Evolutionary conservation across 345 rosid genomes (phyloP).

Genomic region (Aurinia saxatilis): DNA sequence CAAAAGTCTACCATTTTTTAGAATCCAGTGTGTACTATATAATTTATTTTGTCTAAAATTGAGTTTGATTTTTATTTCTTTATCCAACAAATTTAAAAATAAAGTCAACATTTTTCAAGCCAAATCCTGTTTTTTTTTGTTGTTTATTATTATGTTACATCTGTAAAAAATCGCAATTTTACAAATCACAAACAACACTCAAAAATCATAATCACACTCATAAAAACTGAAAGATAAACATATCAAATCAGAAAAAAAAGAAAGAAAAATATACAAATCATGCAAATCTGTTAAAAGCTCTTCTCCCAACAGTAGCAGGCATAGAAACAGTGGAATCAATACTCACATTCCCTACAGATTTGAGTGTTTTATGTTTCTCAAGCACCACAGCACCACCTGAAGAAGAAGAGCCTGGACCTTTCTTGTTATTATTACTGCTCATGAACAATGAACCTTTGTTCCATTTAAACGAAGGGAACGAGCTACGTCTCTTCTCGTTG

Average conservation of each 20-base stretch:
- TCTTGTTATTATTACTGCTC: constrained; percentile 35
- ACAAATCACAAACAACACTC: constrained; percentile 19
- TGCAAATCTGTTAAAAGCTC: constrained; percentile 91
- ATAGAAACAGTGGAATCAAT: constrained; percentile 77
- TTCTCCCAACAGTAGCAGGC: constrained; percentile 74
- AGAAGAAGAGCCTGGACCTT: constrained; percentile 21
- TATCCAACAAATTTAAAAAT: no score
- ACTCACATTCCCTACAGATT: constrained; percentile 58
- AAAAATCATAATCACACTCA: constrained; percentile 13
- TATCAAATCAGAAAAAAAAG: background rate
- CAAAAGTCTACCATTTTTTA: no score
- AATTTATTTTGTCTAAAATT: background rate
- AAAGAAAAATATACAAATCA: constrained; percentile 30
- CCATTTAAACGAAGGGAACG: constrained; percentile 83
- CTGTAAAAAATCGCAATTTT: constrained; percentile 6
- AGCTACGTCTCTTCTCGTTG: constrained; percentile 63
- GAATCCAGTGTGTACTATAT: background rate
- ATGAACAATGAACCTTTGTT: constrained; percentile 66
- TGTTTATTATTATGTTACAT: constrained; percentile 16
- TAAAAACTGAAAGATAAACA: background rate
- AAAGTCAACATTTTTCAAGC: background rate
- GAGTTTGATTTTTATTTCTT: no score
- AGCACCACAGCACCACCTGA: constrained; percentile 38
- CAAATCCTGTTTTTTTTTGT: constrained; percentile 11
- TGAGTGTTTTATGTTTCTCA: constrained; percentile 37